Base-by-base conservation (phyloP, 805 yeast genomes). In the Candida loeiensis region DNA sequence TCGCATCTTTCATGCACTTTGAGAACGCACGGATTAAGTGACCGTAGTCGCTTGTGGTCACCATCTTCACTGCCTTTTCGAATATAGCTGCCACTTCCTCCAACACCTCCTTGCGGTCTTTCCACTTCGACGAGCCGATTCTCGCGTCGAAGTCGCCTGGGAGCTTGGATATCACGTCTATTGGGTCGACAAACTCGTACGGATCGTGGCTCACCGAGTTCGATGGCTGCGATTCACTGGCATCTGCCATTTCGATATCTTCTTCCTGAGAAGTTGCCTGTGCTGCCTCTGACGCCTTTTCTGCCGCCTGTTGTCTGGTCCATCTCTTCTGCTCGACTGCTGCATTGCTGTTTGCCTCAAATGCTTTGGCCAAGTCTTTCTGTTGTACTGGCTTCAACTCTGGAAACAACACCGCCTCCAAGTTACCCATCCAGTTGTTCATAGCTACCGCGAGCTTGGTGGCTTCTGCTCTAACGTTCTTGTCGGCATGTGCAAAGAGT, bases 301-400 rank as follows among this genome's bases (percentile, higher is more conserved):
- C 58, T 63, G 41, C 61, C 45, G 74, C 73, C 49, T 83, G 84
- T 2, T 74, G 59, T 42, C 71, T 69, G 16, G 87, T 68, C 12
- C 71, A 61, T 48, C 91, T 64, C 36, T 69, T 68, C 49, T 83
- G 91, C 2, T 56, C 63, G 1, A 79, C 78, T 1, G 31, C 25
- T 2, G 54, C 51, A 13, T 53, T 64, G 37, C 63, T 61, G 6
- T 73, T 72, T 27, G 70, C 73, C 31, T 73, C 83, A 57, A 91
- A 87, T 18, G 78, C 80, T 25, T 78, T 77, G 5, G 77, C 69
- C 43, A 91, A 71, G 55, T 90, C 98, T 47, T 82, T 85, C 61
- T 87, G 91, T 59, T 91, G 98, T 15, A 89, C 87, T 0, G 96
- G 95, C 57, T 91, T 93, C 62, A 93, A 71, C 19, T 79, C 79